These are phyloP conservation scores for Fusarium anguioides DNA, from an alignment of 2,329 filamentous ascomycete genomes.

Conservation along the genomic window DNA sequence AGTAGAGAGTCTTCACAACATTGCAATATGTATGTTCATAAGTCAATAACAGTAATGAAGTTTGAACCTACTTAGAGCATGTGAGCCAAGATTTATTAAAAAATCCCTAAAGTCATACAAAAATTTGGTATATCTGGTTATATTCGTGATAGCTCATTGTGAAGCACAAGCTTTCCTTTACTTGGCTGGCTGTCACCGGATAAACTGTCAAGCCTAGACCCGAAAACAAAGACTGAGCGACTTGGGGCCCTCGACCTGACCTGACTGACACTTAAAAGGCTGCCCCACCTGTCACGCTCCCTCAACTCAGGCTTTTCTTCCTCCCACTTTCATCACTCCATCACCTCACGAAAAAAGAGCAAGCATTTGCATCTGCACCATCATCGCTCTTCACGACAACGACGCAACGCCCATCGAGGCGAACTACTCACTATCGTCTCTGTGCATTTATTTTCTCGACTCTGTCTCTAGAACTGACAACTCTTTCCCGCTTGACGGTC, in stretches of 20 bases:
- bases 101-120: no score
- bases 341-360: conserved; percentile 29
- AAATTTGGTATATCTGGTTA: no score
- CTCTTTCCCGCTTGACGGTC: conserved; percentile 22
- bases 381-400: conserved; percentile 20
- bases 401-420: conserved; percentile 22
- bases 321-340: conserved; percentile 27
- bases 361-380: conserved; percentile 15
- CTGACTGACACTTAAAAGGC: conserved; percentile 36
- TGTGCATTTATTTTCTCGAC: conserved; percentile 24
- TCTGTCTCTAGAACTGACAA: conserved; percentile 34
- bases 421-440: conserved; percentile 10
- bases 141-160: no score
- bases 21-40: no score
- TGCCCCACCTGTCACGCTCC: conserved; percentile 37
- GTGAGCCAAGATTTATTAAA: no score
- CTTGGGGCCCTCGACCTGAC: conserved; percentile 4
- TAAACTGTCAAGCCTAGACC: conserved; percentile 15
- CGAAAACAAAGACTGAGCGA: conserved; percentile 2
- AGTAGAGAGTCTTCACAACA: no score
- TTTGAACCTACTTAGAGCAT: no score
- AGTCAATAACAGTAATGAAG: no score
- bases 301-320: conserved; percentile 25
- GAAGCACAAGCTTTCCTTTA: conserved; percentile 3
- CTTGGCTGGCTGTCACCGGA: conserved; percentile 13